Base-by-base conservation (phyloP, 1,139 yeast species). In the Magnusiomyces magnusii region DNA sequence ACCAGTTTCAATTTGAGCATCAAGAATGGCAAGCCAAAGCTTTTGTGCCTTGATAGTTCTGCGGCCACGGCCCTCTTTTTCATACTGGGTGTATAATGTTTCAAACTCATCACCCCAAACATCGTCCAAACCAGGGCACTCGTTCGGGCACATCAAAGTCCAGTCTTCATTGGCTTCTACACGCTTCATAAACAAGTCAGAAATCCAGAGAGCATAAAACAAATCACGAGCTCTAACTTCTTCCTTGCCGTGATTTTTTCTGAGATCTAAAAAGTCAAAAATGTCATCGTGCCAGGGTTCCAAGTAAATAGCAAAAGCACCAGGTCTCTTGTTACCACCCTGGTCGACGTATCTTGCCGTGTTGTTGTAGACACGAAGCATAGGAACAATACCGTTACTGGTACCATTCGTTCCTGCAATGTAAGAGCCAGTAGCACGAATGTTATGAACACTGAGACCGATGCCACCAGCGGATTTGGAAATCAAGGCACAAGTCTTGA, bases 241-340 rank as follows among this genome's bases (percentile, higher is more conserved):
- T 72, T 87, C 95, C 66, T 86, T 86, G 65, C 95, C 95, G 65
- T 86, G 92, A 68, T 86, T 87, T 71, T 87, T 87, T 69, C 89
- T 79, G 64, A 87, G 79, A 64, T 86, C 88, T 55, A 87, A 75
- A 67, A 87, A 84, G 57, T 84, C 90, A 69, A 85, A 81, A 58
- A 87, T 78, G 69, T 87, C 95, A 2, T 87, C 80, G 67, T 87
- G 95, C 95, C 95, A 87, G 63, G 95, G 95, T 72, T 87, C 95
- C 57, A 87, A 72, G 67, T 87, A 87, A 23, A 87, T 72, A 24
- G 93, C 92, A 70, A 87, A 83, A 3, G 95, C 95, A 63, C 95
- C 95, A 0, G 95, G 95, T 68, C 95, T 78, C 69, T 86, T 86
- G 75, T 86, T 87, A 62, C 95, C 95, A 68, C 95, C 95, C 75